phyloP scores from a whole-genome alignment of 805 yeast genomes.

The Candida ponderosae region DNA sequence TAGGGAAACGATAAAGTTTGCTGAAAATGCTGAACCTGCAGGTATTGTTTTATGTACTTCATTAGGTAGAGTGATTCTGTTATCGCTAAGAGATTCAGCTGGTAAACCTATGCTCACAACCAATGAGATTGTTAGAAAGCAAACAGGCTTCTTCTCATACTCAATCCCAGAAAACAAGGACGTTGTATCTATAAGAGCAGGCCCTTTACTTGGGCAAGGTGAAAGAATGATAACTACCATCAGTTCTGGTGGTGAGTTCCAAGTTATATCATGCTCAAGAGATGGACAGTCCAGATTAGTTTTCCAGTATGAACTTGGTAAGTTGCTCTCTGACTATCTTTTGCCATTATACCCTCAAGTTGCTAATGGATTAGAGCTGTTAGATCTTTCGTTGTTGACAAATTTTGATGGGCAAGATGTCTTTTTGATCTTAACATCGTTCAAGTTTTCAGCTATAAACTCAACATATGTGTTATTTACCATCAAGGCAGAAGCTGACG shows the following conservation, averaged over 20 bases:
- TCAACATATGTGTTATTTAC: conserved; percentile 43
- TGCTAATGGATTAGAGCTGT: conserved; percentile 39
- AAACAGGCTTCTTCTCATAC: conserved; percentile 26
- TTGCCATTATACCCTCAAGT: conserved; percentile 46
- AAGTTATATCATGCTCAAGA: conserved; percentile 40
- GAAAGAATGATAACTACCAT: conserved; percentile 33
- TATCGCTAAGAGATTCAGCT: conserved; percentile 57
- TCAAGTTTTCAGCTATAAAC: conserved; percentile 20
- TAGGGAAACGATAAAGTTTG: conserved; percentile 48
- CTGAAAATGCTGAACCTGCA: conserved; percentile 61
- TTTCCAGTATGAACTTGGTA: conserved; percentile 27
- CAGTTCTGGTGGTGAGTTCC: conserved; percentile 37
- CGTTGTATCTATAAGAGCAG: conserved; percentile 52
- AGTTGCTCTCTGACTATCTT: conserved; percentile 30
- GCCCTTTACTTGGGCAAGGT: conserved; percentile 43
- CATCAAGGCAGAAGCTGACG: conserved; percentile 40
- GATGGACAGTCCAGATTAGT: conserved; percentile 33
- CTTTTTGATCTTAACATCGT: conserved; percentile 43
- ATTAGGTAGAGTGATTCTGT: conserved; percentile 52
- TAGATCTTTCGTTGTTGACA: conserved; percentile 51
- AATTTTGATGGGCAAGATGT: conserved; percentile 27
- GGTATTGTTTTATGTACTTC: conserved; percentile 71
- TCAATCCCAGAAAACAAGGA: conserved; percentile 24
- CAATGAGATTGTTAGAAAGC: conserved; percentile 19
- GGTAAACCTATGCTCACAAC: conserved; percentile 46